Evolutionary conservation across 495 filamentous ascomycete genomes (phyloP).

Genomic region (Halenospora varia): DNA sequence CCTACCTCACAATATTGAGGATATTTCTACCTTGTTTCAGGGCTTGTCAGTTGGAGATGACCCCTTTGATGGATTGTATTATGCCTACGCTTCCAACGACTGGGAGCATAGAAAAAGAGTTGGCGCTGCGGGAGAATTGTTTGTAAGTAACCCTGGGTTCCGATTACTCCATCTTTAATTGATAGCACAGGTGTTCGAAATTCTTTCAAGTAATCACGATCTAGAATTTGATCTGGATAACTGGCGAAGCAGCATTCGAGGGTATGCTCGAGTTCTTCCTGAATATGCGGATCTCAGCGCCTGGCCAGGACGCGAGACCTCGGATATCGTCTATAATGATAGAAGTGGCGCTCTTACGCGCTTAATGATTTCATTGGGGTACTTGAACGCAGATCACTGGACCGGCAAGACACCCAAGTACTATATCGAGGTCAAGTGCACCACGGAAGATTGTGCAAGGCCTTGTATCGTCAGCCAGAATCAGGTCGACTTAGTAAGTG

Average conservation of each 20-base stretch:
- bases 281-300: background rate
- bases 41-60: background rate
- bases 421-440: constrained; percentile 8
- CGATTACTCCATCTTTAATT: background rate
- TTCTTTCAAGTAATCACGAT: background rate
- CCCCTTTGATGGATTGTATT: background rate
- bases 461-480: background rate
- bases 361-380: background rate
- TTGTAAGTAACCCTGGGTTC: background rate
- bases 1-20: background rate
- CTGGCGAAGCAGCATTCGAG: constrained; percentile 1
- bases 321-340: constrained; percentile 5
- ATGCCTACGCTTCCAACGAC: background rate
- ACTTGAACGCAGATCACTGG: background rate
- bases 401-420: background rate
- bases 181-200: background rate
- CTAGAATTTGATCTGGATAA: background rate
- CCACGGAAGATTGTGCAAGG: background rate
- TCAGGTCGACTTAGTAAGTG: background rate
- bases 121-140: background rate
- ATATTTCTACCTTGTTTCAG: background rate
- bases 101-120: background rate
- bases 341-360: background rate
- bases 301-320: background rate
- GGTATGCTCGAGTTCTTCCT: background rate